A percentile compares a stretch with the other conserved stretches of the same genome.
Conservation (phyloP, 2,329 filamentous ascomycete genomes). For the Cercospora sp. region DNA sequence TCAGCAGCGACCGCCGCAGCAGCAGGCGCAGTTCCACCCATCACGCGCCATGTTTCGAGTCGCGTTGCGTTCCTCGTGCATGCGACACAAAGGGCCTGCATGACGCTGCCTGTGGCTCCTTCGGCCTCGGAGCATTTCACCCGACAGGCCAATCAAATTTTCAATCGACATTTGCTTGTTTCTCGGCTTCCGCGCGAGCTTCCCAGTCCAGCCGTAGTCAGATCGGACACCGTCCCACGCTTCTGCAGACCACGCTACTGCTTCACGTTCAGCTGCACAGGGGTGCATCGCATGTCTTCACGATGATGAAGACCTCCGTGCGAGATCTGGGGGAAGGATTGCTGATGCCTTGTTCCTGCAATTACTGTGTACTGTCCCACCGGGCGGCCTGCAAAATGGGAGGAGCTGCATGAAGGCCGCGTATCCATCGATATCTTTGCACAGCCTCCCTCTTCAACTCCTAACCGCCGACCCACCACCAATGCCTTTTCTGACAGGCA, state of each 20-base stretch:
- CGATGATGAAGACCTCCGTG: neutral
- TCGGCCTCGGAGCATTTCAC: neutral
- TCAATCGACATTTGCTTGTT: neutral
- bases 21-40: neutral
- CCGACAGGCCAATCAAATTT: conserved; percentile 2
- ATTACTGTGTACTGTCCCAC: neutral
- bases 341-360: neutral
- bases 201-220: neutral
- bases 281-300: neutral
- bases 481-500: neutral
- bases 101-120: neutral
- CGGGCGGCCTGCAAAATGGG: neutral
- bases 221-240: neutral
- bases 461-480: neutral
- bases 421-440: neutral
- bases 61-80: neutral
- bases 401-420: neutral
- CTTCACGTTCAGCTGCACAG: conserved; percentile 1
- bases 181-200: neutral
- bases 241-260: neutral
- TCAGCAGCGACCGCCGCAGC: neutral
- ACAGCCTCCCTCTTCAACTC: conserved; percentile 1
- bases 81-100: neutral
- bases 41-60: conserved; percentile 2
- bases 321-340: neutral